Base-by-base conservation (phyloP, 306 rosid genomes). In the Potentilla sterilis region DNA sequence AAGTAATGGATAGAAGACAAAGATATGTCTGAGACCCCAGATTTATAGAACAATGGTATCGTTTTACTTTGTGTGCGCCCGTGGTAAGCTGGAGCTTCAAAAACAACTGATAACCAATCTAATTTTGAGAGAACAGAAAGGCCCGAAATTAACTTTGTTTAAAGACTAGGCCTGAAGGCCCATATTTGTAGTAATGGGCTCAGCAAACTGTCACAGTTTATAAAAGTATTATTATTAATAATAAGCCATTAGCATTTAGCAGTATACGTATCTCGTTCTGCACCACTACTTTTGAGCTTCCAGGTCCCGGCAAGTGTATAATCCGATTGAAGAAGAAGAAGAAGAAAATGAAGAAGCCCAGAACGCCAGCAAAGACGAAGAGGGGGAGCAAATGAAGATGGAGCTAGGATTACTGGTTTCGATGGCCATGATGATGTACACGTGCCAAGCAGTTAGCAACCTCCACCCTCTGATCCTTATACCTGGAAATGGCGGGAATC, bases 401-500 rank as follows among this genome's bases (percentile, higher is more conserved):
- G 28, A 54, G 47, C 41, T 63, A 24, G 42, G 40, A 52, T 6
- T 75, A 43, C 28, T 70, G 44, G 10, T 87, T 5, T 76, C 68
- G 74, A 71, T 81, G 76, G 70, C 67, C 62, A 44, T 77, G 75
- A 87, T 89, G 88, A 3, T 86, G 69, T 82, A 77, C 86, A 83
- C 84, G 28, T 83, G 88, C 63, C 89, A 76, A 37, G 84, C 90
- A 14, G 74, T 28, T 66, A 77, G 34, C 81, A 75, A 47, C 74
- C 89, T 88, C 9, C 82, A 92, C 76, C 98, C 98, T 0, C 41
- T 90, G 70, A 80, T 94, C 77, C 81, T 94, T 22, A 78, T 94
- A 58, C 98, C 98, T 1, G 97, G 98, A 16, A 85, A 38, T 16
- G 98, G 96, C 18, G 98, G 98, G 57, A 94, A 92, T 89, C 98